Evolutionary conservation across 495 filamentous ascomycete species (phyloP).

Genomic region (Lasiosphaeria miniovina): DNA sequence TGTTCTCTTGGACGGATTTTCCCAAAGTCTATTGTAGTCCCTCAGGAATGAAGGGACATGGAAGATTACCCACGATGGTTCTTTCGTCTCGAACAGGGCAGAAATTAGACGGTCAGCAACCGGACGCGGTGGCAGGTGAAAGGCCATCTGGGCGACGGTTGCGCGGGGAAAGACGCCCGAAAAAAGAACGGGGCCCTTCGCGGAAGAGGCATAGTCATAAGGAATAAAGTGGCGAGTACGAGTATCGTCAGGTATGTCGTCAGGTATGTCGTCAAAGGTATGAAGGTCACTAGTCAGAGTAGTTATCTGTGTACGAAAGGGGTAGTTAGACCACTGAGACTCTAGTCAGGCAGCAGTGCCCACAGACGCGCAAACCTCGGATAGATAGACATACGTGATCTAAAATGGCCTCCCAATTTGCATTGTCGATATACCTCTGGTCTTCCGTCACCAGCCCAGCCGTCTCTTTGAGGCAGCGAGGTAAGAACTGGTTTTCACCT

Average conservation of each 20-base stretch:
- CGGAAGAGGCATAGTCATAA: conserved; percentile 17
- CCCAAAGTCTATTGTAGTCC: conserved; percentile 35
- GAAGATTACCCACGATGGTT: conserved; percentile 40
- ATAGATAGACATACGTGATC: conserved; percentile 39
- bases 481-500: neutral
- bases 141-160: conserved; percentile 38
- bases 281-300: conserved; percentile 24
- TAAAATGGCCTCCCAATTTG: conserved; percentile 51
- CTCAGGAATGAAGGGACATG: conserved; percentile 47
- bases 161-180: conserved; percentile 34
- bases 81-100: conserved; percentile 43
- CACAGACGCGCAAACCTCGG: neutral
- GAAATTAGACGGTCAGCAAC: conserved; percentile 46
- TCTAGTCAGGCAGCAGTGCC: too few relatives aligned
- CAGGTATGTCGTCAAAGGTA: conserved; percentile 15
- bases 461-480: conserved; percentile 11
- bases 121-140: conserved; percentile 40
- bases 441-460: conserved; percentile 36
- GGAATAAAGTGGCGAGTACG: too few relatives aligned
- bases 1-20: conserved; percentile 13
- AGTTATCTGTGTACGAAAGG: conserved; percentile 19
- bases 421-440: conserved; percentile 47
- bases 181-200: conserved; percentile 38
- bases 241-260: conserved; percentile 27
- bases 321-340: neutral